Evolutionary conservation across 2,329 filamentous ascomycete species (phyloP), one percentile per base, ranked within the genome.

Genomic region (Aureobasidium sp.): DNA sequence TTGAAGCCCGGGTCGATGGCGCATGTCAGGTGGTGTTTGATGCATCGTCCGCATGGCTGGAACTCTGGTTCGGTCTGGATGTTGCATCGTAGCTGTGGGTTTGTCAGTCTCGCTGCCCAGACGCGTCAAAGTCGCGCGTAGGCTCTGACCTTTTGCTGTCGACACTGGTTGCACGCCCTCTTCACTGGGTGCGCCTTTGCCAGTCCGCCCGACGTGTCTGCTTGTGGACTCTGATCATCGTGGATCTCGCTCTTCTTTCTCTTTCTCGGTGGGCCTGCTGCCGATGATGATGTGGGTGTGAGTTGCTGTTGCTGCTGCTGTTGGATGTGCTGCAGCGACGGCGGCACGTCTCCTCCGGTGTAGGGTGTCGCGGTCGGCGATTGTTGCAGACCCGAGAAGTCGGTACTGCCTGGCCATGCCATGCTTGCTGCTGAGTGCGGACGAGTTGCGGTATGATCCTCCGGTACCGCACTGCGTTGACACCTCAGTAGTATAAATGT

Each of bases 1-100:
- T 94, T 95, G 81, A 95, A 95, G 78, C 94, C 94, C 73, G 91
- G 93, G 78, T 95, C 92, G 78, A 96, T 95, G 78, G 93, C 93
- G 84, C 93, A 96, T 68, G 91, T 88, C 68, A 95, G 89, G 79
- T 92, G 93, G 74, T 95, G 87, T 73, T 93, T 92, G 76, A 88
- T 88, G 81, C 93, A 96, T 65, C 93, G 87, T 63, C 90, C 90
- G 81, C 93, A 96, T 72, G 88, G 89, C 73, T 89, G 87, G 77
- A 94, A 95, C 23, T 72, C 69, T 6, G 92, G 92, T 33, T 93
- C 92, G 79, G 94, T 92, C 71, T 93, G 84, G 71, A 95, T 93
- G 83, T 95, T 92, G 85, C 93, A 96, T 75, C 92, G 91, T 68
- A 95, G 83, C 92, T 93, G 76, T 70, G 67, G 45, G 23, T 55